Evolutionary conservation across 768 basidiomycete species (phyloP).

Genomic region (Cyathus striatus): DNA sequence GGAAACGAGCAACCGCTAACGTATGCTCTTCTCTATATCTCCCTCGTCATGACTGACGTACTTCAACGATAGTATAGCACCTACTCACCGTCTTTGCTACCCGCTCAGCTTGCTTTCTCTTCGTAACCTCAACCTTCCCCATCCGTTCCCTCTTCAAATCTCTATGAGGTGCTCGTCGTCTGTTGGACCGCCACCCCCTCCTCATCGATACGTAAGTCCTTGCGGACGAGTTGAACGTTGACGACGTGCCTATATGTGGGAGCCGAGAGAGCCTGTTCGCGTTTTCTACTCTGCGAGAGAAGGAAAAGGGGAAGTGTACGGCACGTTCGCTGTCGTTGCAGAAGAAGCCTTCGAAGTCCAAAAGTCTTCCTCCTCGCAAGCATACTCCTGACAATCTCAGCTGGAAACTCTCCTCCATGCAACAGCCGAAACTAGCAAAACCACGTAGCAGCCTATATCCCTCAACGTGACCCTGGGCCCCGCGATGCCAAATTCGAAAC

Average conservation of each 20-base stretch:
- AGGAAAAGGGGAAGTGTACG: no score
- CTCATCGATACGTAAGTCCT: neutral
- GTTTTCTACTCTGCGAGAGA: no score
- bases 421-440: no score
- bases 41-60: slow-evolving; percentile 7
- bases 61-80: slow-evolving; percentile 22
- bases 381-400: no score
- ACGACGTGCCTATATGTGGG: slow-evolving; percentile 18
- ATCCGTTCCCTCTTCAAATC: slow-evolving; percentile 19
- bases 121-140: no score
- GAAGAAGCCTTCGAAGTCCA: no score
- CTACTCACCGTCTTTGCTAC: slow-evolving; percentile 60
- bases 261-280: no score
- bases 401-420: no score
- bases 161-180: slow-evolving; percentile 38
- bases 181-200: slow-evolving; percentile 23
- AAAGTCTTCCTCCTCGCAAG: no score
- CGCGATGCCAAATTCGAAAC: no score
- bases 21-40: slow-evolving; percentile 1
- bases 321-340: slow-evolving; percentile 9
- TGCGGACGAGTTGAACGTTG: slow-evolving; percentile 39
- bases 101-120: slow-evolving; percentile 16
- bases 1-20: no score
- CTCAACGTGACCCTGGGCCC: slow-evolving; percentile 63
- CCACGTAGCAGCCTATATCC: slow-evolving; percentile 40